Percentiles rank a stretch among this genome's conserved stretches.
phyloP scores from a whole-genome alignment of 1,139 yeast genomes.

The Suhomyces atakaporum region DNA sequence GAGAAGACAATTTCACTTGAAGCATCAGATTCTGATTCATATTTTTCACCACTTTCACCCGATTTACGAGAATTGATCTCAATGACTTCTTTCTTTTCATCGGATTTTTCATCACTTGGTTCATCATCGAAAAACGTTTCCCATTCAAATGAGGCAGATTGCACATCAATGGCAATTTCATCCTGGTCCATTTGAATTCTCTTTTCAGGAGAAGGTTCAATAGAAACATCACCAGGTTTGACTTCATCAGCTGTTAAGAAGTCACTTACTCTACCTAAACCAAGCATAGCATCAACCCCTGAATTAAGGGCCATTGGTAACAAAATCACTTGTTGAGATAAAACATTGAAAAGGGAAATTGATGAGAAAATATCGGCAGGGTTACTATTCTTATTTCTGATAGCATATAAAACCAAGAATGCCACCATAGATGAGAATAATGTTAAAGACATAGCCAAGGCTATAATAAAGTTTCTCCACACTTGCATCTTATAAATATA shows the following conservation, averaged over 20 bases:
- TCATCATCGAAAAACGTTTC: constrained; percentile 40
- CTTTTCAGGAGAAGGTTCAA: constrained; percentile 20
- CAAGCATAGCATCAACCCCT: constrained; percentile 70
- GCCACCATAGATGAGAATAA: constrained; percentile 70
- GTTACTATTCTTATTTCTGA: constrained; percentile 41
- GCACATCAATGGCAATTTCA: constrained; percentile 16
- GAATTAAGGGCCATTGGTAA: constrained; percentile 72
- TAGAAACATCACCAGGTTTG: constrained; percentile 20
- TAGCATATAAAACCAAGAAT: constrained; percentile 66
- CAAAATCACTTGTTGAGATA: constrained; percentile 53
- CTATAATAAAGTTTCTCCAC: constrained; percentile 59
- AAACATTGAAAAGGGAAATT: constrained; percentile 68
- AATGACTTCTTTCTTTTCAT: constrained; percentile 12
- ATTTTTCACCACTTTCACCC: constrained; percentile 6
- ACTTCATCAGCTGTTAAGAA: constrained; percentile 43
- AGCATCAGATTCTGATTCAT: constrained; percentile 17
- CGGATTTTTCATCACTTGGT: constrained; percentile 18
- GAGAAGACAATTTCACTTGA: constrained; percentile 16
- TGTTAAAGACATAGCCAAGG: constrained; percentile 62
- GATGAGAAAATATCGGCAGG: constrained; percentile 83
- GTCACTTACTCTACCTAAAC: constrained; percentile 59
- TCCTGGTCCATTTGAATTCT: constrained; percentile 18
- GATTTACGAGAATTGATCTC: constrained; percentile 6
- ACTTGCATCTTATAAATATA: constrained; percentile 52
- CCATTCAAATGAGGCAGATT: constrained; percentile 62